Conservation (phyloP, 352 stramenopile species). For the Globisporangium cystogenes region DNA sequence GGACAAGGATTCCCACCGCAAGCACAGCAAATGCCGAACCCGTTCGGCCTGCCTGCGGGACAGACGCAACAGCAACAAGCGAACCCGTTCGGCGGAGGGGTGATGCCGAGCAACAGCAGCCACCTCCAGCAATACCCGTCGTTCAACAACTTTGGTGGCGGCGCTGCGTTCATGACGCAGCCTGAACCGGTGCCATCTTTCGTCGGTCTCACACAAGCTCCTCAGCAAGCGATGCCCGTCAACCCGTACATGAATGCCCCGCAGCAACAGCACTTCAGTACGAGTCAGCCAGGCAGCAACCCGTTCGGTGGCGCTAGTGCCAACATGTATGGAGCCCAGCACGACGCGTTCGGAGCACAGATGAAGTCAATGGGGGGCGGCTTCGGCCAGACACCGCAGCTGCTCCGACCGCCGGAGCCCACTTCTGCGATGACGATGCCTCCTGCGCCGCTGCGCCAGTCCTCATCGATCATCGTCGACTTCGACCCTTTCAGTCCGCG, state of each 20-base stretch:
- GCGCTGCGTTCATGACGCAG: conserved; percentile 64
- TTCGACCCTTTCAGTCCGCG: conserved; percentile 72
- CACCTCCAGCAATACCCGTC: conserved; percentile 17
- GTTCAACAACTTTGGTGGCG: conserved; percentile 12
- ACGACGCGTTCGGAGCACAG: conserved; percentile 42
- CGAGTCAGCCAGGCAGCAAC: conserved; percentile 45
- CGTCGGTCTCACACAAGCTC: conserved; percentile 21
- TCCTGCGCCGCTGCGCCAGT: conserved; percentile 17
- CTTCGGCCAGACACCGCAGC: conserved; percentile 10
- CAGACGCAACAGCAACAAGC: conserved; percentile 15
- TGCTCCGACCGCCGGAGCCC: conserved; percentile 19
- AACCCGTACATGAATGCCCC: conserved; percentile 23
- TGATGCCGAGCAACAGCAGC: conserved; percentile 20
- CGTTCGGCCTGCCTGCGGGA: conserved; percentile 21
- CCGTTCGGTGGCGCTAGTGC: conserved; percentile 2
- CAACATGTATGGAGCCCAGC: conserved; percentile 35
- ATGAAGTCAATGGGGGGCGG: conserved; percentile 7
- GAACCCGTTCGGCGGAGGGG: conserved; percentile 6
- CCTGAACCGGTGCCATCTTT: conserved; percentile 35
- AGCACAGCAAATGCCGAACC: conserved; percentile 22
- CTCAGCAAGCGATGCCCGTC: conserved; percentile 9
- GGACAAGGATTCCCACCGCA: conserved; percentile 11
- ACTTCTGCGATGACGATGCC: conserved; percentile 13
- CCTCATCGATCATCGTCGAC: conserved; percentile 50
- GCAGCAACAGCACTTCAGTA: conserved; percentile 27